Evolutionary conservation across 106 monocot species (phyloP).

Genomic region (Triglochin maritima): DNA sequence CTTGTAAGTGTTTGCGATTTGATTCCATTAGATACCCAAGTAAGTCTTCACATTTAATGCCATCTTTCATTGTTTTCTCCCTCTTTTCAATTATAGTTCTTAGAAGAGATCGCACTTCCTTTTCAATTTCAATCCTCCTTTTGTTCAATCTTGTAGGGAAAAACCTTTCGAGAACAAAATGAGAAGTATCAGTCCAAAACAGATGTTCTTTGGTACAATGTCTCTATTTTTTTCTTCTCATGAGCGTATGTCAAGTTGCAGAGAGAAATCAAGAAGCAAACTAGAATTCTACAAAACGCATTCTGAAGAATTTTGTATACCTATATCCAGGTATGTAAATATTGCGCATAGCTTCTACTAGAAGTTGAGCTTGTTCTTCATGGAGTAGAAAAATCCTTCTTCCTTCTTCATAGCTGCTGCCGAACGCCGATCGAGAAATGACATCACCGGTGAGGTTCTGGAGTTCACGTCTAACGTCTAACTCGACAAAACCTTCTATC

Average conservation of each 20-base stretch:
- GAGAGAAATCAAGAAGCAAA: too few species aligned
- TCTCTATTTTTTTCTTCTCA: too few species aligned
- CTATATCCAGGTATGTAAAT: conserved; percentile 26
- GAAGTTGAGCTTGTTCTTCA: conserved; percentile 14
- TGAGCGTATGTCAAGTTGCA: too few species aligned
- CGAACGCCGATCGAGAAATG: conserved; percentile 38
- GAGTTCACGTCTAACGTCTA: conserved; percentile 40
- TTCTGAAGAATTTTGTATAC: conserved; percentile 4
- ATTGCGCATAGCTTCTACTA: neutral
- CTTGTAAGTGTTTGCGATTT: conserved; percentile 6
- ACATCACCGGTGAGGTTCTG: conserved; percentile 31
- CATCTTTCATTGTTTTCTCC: conserved; percentile 11
- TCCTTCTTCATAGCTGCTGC: conserved; percentile 42
- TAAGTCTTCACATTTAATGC: conserved; percentile 23
- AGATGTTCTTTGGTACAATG: too few species aligned
- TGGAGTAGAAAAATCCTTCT: conserved; percentile 35
- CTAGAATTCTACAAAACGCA: too few species aligned
- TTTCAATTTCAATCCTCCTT: conserved; percentile 10
- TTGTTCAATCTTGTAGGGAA: conserved; percentile 25
- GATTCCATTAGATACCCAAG: conserved; percentile 34
- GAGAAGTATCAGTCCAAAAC: neutral
- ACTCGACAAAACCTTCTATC: conserved; percentile 13
- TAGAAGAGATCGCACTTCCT: conserved; percentile 18
- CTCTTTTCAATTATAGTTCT: conserved; percentile 26
- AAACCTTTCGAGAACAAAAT: conserved; percentile 10